phyloP scores from a whole-genome alignment of 1,284 basidiomycete genomes.

The Cerrena zonata region DNA sequence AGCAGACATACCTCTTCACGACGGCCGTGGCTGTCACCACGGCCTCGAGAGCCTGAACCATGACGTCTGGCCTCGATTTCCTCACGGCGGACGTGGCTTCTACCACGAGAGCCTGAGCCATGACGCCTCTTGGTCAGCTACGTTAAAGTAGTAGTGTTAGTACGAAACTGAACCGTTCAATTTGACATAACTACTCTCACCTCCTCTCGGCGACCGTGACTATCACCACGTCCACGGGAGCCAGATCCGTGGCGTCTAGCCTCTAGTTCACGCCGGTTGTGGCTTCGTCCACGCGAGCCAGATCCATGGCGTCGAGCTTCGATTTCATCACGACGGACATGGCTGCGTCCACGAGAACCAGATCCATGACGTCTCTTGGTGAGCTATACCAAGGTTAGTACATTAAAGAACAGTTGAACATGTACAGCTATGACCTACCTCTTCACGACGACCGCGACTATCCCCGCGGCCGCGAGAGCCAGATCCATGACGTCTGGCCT shows the following conservation, averaged over 20 bases:
- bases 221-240: slow-evolving; percentile 14
- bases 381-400: slow-evolving; percentile 1
- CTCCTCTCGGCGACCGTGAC: slow-evolving; percentile 8
- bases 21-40: slow-evolving; percentile 12
- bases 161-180: not conserved
- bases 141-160: not conserved
- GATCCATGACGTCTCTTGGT: slow-evolving; percentile 11
- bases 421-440: slow-evolving; percentile 2
- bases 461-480: not conserved
- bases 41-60: slow-evolving; percentile 13
- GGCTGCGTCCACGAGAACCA: slow-evolving; percentile 11
- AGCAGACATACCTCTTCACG: slow-evolving; percentile 2
- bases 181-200: not conserved
- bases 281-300: slow-evolving; percentile 11
- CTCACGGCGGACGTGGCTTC: slow-evolving; percentile 11
- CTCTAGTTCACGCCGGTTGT: slow-evolving; percentile 7
- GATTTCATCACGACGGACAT: slow-evolving; percentile 9
- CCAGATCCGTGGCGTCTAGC: slow-evolving; percentile 18
- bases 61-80: slow-evolving; percentile 11
- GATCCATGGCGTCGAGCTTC: slow-evolving; percentile 15
- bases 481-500: slow-evolving; percentile 2
- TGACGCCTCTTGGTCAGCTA: slow-evolving; percentile 20
- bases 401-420: not conserved
- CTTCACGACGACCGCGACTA: slow-evolving; percentile 1
- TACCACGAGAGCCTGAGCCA: slow-evolving; percentile 15